Evolutionary conservation across 2,329 filamentous ascomycete genomes (phyloP), one percentile per base, ranked within the genome.

Genomic region (Colletotrichum sp.): DNA sequence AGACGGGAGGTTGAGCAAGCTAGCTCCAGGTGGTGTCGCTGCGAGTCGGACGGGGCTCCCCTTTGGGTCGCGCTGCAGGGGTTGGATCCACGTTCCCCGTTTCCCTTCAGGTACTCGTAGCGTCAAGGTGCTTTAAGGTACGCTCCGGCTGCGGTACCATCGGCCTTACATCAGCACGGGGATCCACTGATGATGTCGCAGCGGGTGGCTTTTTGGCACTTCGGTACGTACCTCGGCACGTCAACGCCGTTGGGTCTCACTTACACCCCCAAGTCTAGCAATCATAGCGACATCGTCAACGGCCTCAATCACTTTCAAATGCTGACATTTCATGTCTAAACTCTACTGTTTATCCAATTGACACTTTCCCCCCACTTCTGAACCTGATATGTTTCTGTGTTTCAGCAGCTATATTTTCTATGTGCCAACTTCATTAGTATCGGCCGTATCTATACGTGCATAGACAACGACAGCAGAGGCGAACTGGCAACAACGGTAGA

Each of bases 1-100:
- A 72, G 34, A 75, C 62, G 52, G 72, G 70, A 74, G 65, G 74
- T 76, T 73, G 64, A 75, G 72, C 63, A 64, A 76, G 74, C 64
- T 74, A 76, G 70, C 74, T 76, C 59, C 70, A 76, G 18, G 16
- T 44, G 39, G 59, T 36, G 49, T 76, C 28, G 70, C 70, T 76
- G 28, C 73, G 73, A 76, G 63, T 76, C 73, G 69, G 64, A 72
- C 64, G 70, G 73, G 69, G 70, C 24, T 59, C 64, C 69, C 73
- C 52, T 67, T 75, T 57, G 69, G 69, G 26, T 71, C 70, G 64
- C 59, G 57, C 32, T 76, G 73, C 74, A 76, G 74, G 74, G 74
- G 74, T 69, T 59, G 59, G 65, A 26, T 69, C 74, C 70, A 74
- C 73, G 65, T 52, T 73, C 59, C 70, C 64, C 70, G 57, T 69